phyloP scores from a whole-genome alignment of 306 rosid species.

The Cucurbita argyrosperma region DNA sequence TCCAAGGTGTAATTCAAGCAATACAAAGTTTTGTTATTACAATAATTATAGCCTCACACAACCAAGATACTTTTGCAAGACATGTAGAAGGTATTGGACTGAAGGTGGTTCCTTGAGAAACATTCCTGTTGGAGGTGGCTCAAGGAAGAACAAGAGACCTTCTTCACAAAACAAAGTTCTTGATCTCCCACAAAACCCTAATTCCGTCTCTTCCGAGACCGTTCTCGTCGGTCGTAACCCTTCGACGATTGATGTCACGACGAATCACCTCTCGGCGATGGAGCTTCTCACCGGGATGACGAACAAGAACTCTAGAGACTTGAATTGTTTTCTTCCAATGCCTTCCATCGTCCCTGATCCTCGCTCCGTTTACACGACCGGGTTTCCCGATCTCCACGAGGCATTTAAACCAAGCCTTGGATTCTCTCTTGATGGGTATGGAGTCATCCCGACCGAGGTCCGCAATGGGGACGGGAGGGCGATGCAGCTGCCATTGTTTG shows the following conservation, averaged over 20 bases:
- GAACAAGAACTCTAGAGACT: slow-evolving; percentile 25
- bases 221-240: neutral
- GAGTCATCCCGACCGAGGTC: slow-evolving; percentile 6
- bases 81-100: slow-evolving; percentile 89
- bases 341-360: slow-evolving; percentile 19
- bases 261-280: slow-evolving; percentile 39
- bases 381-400: slow-evolving; percentile 27
- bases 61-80: slow-evolving; percentile 76
- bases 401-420: slow-evolving; percentile 46
- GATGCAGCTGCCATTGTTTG: slow-evolving; percentile 35
- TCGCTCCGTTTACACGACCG: slow-evolving; percentile 15
- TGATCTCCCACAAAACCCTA: slow-evolving; percentile 28
- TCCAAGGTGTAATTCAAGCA: slow-evolving; percentile 69
- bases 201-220: slow-evolving; percentile 18
- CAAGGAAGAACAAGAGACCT: slow-evolving; percentile 66
- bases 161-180: slow-evolving; percentile 25
- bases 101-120: slow-evolving; percentile 74
- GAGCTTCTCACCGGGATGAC: slow-evolving; percentile 51
- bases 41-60: slow-evolving; percentile 81
- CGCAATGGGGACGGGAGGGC: slow-evolving; percentile 26
- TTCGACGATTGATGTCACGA: neutral
- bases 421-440: slow-evolving; percentile 45
- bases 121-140: slow-evolving; percentile 82
- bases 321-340: slow-evolving; percentile 41
- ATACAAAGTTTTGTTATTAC: slow-evolving; percentile 82